Evolutionary conservation across 75 land plant species (phyloP), one percentile per base, ranked within the genome.

Genomic region (Cryptomeria japonica): DNA sequence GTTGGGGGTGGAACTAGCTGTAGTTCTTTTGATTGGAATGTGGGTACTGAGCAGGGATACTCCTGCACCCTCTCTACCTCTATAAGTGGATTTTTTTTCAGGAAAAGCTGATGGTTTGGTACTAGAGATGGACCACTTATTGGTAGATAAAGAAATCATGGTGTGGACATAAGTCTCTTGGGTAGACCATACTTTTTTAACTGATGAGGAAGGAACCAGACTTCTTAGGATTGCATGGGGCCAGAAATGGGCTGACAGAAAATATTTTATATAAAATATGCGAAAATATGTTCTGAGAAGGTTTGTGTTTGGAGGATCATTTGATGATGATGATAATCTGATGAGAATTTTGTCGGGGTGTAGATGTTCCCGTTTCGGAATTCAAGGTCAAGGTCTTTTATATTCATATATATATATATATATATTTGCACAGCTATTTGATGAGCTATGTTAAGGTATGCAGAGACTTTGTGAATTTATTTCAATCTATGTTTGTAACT

Each of bases 341-440:
- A 46, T 46, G 49, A 42, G 84, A 82, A 82, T 25, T 82, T 82
- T 82, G 84, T 82, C 84, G 84, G 84, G 84, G 46, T 13, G 34
- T 82, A 82, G 84, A 46, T 82, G 84, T 82, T 82, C 25, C 14
- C 28, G 84, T 46, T n/a, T 44, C 31, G 31, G 11, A 82, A 42
- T 82, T 82, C 49, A 11, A 42, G 51, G 84, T 46, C 51, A 39
- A 82, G 32, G 84, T 82, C 14, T 80, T 19, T 80, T 42, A 80
- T 19, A 22, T 42, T 80, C 47, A 22, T 42, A 44, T 42, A 72
- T 15, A 53, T 15, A 51, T 13, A 53, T n/a, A n/a, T n/a, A n/a
- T 3, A 78, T 16, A 80, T 39, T 44, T 28, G 51, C 84, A 39
- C 37, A 75, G 77, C 77, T 16, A 10, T 51, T 75, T 32, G 77